Percentiles rank a stretch among this genome's conserved stretches.
phyloP scores from a whole-genome alignment of 345 rosid genomes.

The Erodium maritimum region DNA sequence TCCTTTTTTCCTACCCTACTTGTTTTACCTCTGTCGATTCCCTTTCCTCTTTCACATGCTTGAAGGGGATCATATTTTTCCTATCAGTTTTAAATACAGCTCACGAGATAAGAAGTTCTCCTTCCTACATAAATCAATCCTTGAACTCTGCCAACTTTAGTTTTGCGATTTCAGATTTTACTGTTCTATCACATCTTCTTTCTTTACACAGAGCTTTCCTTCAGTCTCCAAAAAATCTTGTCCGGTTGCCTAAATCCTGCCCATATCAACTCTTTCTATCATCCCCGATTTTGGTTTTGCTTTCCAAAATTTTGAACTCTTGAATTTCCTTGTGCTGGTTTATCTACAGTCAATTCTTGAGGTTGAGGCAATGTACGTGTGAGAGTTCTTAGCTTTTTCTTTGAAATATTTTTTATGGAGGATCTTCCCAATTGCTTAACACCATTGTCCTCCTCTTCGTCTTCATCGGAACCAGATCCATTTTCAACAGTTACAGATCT shows the following conservation, averaged over 20 bases:
- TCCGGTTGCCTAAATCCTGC: background rate
- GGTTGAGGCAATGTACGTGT: background rate
- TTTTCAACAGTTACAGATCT: background rate
- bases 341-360: background rate
- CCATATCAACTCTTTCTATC: background rate
- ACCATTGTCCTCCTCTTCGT: background rate
- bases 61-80: background rate
- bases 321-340: background rate
- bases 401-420: background rate
- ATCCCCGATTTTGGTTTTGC: background rate
- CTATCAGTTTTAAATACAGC: background rate
- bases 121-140: background rate
- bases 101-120: background rate
- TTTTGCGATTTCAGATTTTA: background rate
- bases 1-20: background rate
- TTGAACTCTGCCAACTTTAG: background rate
- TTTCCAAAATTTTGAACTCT: background rate
- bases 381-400: background rate
- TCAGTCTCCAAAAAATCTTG: background rate
- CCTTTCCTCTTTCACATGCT: background rate
- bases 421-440: background rate
- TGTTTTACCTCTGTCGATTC: background rate
- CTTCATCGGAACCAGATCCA: background rate
- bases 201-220: background rate
- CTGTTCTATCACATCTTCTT: background rate